These are phyloP conservation scores for Wickerhamomyces hampshirensis DNA, from an alignment of 805 yeast species.

Conservation along the genomic window DNA sequence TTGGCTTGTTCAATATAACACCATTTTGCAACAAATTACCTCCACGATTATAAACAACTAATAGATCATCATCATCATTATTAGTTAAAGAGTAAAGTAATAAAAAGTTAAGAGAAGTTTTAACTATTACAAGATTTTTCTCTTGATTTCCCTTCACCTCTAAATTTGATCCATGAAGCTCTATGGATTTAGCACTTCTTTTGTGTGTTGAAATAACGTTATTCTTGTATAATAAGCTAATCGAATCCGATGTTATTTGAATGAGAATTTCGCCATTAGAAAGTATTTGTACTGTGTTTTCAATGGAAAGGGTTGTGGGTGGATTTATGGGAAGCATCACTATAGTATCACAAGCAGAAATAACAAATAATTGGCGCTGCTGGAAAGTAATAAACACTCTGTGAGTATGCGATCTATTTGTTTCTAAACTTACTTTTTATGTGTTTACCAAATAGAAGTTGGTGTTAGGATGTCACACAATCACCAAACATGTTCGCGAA, in stretches of 20 bases:
- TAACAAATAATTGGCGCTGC: too few relatives aligned
- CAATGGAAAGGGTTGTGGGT: background rate
- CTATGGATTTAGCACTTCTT: conserved; percentile 30
- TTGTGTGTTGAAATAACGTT: conserved; percentile 31
- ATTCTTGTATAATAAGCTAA: conserved; percentile 31
- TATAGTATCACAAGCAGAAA: too few relatives aligned
- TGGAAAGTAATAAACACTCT: too few relatives aligned
- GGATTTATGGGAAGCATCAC: background rate
- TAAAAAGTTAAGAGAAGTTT: conserved; percentile 32
- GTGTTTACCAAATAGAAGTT: too few relatives aligned
- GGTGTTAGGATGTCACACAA: too few relatives aligned
- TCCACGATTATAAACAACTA: conserved; percentile 15
- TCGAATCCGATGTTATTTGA: conserved; percentile 28
- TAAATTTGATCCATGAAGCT: conserved; percentile 34
- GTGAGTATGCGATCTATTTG: too few relatives aligned
- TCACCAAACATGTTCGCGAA: too few relatives aligned
- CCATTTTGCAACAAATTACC: conserved; percentile 24
- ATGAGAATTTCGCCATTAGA: background rate
- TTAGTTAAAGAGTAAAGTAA: conserved; percentile 30
- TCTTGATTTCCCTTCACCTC: conserved; percentile 25
- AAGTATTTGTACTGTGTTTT: background rate
- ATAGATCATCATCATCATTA: conserved; percentile 18
- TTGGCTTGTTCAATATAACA: conserved; percentile 12
- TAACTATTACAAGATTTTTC: conserved; percentile 25
- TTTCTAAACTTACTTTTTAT: too few relatives aligned